Evolutionary conservation across 805 yeast species (phyloP), one percentile per base, ranked within the genome.

Genomic region (Saccharomycodes ludwigii): DNA sequence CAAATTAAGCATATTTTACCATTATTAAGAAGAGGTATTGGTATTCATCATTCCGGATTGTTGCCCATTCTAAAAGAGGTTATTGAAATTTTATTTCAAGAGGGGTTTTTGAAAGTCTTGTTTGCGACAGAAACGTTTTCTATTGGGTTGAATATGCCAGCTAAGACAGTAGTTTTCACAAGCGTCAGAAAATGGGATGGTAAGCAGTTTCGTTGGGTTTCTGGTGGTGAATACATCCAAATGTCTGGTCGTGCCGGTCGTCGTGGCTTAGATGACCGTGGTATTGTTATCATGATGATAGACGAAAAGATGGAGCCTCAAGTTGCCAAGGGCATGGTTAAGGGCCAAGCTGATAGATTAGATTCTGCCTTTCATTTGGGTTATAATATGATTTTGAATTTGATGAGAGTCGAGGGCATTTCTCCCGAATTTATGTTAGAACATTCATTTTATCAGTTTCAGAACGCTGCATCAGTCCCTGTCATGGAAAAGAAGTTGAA

Each of bases 221-320:
- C 95, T 35, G 98, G 98, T 37, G 99, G 99, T 64, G 99, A 91
- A 61, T 91, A 91, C 59, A 91, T 91, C 51, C 99, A 91, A 62
- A 91, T 91, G 99, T 83, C 95, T 27, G 99, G 99, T 43, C 76
- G 99, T 59, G 99, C 99, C 15, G 99, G 99, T 46, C 86, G 98
- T 67, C 82, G 98, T 69, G 99, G 99, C 51, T 70, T 91, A 46
- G 99, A 91, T 68, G 98, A 91, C 55, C 79, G 98, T 56, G 99
- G 99, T 61, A 85, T 91, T 56, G 99, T 91, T 30, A 91, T 91
- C 43, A 82, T 91, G 91, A 91, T 91, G 99, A 85, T 91, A 54
- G 97, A 91, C 54, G 97, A 91, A 54, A 91, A 91, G 50, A 91
- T 91, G 99, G 98, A 91, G 55, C 98, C 99, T 4, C 93, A 86